These are phyloP conservation scores for Helminthosporium solani DNA, from an alignment of 2,329 filamentous ascomycete genomes.

Conservation along the genomic window DNA sequence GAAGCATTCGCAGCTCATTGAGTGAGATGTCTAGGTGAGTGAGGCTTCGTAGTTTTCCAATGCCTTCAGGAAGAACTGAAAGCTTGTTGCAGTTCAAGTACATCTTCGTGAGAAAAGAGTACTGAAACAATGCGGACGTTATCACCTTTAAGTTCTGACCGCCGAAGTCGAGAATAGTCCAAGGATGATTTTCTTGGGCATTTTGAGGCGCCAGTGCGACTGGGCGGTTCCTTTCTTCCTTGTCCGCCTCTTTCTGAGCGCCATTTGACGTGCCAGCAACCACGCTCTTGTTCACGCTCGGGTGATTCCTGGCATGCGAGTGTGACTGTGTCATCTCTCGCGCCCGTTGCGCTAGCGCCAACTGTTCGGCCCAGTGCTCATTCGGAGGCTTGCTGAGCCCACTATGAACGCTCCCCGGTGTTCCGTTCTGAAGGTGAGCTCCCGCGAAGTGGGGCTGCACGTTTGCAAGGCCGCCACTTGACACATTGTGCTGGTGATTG, in stretches of 20 bases:
- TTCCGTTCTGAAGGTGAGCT: constrained; percentile 61
- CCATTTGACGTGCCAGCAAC: constrained; percentile 55
- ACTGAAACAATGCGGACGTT: constrained; percentile 75
- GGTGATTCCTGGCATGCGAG: constrained; percentile 73
- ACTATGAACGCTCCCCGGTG: constrained; percentile 56
- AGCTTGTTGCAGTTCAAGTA: constrained; percentile 95
- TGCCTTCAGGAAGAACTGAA: constrained; percentile 71
- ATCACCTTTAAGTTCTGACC: constrained; percentile 91
- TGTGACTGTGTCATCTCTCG: constrained; percentile 67
- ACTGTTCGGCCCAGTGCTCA: constrained; percentile 84
- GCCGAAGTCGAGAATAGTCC: constrained; percentile 91
- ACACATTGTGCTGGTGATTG: constrained; percentile 64
- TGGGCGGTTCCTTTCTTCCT: constrained; percentile 65
- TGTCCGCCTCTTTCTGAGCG: constrained; percentile 50
- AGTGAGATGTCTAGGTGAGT: constrained; percentile 83
- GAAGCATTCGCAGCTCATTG: constrained; percentile 80
- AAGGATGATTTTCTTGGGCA: constrained; percentile 64
- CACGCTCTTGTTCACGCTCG: constrained; percentile 68
- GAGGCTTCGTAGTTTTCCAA: constrained; percentile 79
- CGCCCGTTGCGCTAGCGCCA: constrained; percentile 76
- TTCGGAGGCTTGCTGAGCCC: constrained; percentile 59
- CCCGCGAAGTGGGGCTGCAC: constrained; percentile 63
- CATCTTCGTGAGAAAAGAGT: constrained; percentile 85
- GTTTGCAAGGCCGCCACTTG: constrained; percentile 62
- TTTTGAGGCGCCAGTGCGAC: constrained; percentile 55